Percentiles rank a stretch among this genome's conserved stretches.
Evolutionary conservation across 2,329 filamentous ascomycete species (phyloP).

Genomic region (Cladophialophora carrionii): DNA sequence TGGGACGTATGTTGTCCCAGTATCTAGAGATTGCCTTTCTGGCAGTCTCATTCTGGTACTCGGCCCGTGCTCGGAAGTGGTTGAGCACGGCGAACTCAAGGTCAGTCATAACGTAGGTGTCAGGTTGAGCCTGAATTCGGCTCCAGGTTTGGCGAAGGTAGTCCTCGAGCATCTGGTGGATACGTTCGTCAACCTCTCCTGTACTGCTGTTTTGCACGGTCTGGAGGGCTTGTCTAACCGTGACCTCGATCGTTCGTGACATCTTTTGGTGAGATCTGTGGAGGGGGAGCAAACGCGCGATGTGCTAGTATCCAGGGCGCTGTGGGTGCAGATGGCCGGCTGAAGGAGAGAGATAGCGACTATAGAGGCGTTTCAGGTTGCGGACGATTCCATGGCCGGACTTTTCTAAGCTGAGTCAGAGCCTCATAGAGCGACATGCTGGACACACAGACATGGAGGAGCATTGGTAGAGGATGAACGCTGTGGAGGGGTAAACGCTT

Average conservation of each 20-base stretch:
- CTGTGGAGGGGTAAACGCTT: neutral
- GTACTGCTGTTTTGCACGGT: constrained; percentile 74
- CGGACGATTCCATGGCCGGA: constrained; percentile 5
- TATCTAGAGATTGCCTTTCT: constrained; percentile 36
- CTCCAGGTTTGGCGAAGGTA: constrained; percentile 68
- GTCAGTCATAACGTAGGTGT: constrained; percentile 70
- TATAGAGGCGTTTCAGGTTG: constrained; percentile 10
- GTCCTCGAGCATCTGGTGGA: constrained; percentile 67
- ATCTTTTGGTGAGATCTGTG: constrained; percentile 32
- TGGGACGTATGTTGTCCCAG: constrained; percentile 32
- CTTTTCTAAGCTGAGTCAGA: constrained; percentile 24
- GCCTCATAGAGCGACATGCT: constrained; percentile 10
- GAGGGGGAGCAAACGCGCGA: neutral
- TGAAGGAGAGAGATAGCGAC: constrained; percentile 1
- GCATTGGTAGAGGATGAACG: constrained; percentile 4
- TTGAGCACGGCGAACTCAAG: constrained; percentile 88
- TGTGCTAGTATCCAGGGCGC: neutral
- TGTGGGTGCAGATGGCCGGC: neutral
- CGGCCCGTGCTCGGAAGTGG: constrained; percentile 29
- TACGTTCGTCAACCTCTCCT: constrained; percentile 63
- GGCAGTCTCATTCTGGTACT: constrained; percentile 37
- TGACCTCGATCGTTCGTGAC: constrained; percentile 44
- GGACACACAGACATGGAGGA: neutral
- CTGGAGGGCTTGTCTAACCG: constrained; percentile 70
- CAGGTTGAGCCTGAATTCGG: constrained; percentile 66